Evolutionary conservation across 2,329 filamentous ascomycete species (phyloP), one percentile per base, ranked within the genome.

Genomic region (Fusarium floridanum): DNA sequence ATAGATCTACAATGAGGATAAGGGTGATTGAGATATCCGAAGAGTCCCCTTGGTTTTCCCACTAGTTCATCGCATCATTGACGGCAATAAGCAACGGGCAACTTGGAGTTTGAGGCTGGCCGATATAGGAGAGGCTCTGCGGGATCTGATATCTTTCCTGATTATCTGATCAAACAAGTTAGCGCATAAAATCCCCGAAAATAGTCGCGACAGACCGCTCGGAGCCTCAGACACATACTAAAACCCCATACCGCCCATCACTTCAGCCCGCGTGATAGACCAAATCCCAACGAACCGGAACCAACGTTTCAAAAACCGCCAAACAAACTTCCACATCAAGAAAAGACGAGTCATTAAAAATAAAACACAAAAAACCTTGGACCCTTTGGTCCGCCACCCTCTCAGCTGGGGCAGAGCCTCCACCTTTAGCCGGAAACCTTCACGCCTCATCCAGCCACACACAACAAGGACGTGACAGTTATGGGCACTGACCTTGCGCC

Each of bases 361-460:
- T 50, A 50, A 50, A 50, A 50, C 22, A 50, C 14, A 27, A 17
- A 17, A 9, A 50, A 50, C 17, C 22, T 50, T 50, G 45, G 24
- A 50, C 45, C 45, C 45, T 50, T 50, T 50, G 45, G 22, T 50
- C 45, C 45, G 45, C 24, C 43, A 32, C 16, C 29, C 50, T 17
- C 22, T 55, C 27, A 55, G 29, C 50, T 56, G 48, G 32, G 32
- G 12, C 48, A 53, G 48, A 53, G 48, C 48, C 48, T 53, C 48
- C 48, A 27, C 24, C 17, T 43, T 61, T 61, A 50, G 29, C 20
- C 60, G 60, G 41, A 62, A 62, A 62, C 60, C 29, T 62, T 48
- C 29, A 62, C 60, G 60, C 60, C 60, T 45, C 39, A 16, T 17
- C 12, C n/a, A 61, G 59, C 59, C 59, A 61, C 39, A n/a, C 59